Conservation (phyloP, 106 monocot genomes). For the Posidonia australis region DNA sequence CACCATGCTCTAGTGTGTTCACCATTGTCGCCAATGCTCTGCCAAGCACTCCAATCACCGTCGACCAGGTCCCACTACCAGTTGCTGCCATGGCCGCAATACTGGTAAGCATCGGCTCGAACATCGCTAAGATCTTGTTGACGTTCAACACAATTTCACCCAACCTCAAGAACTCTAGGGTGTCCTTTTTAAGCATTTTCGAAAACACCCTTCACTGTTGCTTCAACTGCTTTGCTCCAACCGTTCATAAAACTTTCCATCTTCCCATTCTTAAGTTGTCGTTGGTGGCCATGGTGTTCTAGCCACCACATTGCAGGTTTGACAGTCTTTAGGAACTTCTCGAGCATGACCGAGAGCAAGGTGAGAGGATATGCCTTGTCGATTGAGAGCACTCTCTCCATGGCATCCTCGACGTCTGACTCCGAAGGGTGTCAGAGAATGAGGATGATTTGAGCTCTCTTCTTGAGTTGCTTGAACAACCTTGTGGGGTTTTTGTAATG, state of each 20-base stretch:
- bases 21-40: constrained; percentile 42
- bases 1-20: constrained; percentile 70
- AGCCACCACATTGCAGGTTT: constrained; percentile 82
- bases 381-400: constrained; percentile 57
- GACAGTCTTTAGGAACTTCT: constrained; percentile 62
- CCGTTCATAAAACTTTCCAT: constrained; percentile 16
- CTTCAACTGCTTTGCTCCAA: constrained; percentile 44
- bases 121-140: constrained; percentile 48
- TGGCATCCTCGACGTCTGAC: constrained; percentile 30
- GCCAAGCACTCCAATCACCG: too few relatives aligned
- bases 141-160: constrained; percentile 30
- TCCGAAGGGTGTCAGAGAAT: constrained; percentile 5
- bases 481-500: too few relatives aligned
- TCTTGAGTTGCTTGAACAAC: constrained; percentile 57
- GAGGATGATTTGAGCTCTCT: constrained; percentile 25
- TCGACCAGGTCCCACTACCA: constrained; percentile 10
- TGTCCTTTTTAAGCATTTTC: constrained; percentile 50
- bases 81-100: constrained; percentile 31
- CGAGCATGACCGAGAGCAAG: constrained; percentile 60
- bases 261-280: too few relatives aligned
- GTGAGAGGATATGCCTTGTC: constrained; percentile 74
- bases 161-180: constrained; percentile 30
- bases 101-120: constrained; percentile 52
- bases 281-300: neutral
- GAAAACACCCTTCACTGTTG: constrained; percentile 38